Evolutionary conservation across 495 filamentous ascomycete genomes (phyloP), one percentile per base, ranked within the genome.

Genomic region (Xylona heveae): DNA sequence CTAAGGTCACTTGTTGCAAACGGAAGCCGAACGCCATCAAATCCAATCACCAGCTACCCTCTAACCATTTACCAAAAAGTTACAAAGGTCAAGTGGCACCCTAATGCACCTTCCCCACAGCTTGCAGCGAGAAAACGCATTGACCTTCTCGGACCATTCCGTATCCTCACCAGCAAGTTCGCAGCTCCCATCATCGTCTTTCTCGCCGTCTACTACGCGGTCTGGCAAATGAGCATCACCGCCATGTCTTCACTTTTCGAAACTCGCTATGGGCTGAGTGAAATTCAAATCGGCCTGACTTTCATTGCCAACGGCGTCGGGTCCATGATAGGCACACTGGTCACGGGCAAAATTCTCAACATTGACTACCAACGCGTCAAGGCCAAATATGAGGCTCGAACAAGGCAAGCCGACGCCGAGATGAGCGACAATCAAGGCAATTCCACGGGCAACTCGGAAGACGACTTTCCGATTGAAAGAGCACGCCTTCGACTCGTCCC

Each of bases 181-280:
- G 52, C 56, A 16, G 38, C 51, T 0, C 57, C 57, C 3, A 55
- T 63, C n/a, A 57, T 65, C 20, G 6, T 61, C 10, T 69, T 61
- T 33, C 44, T 62, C 15, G 53, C 57, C 1, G 39, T 65, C 0
- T 61, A 63, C 42, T 66, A 66, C 38, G 52, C 62, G 9, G 53
- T 60, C 20, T 67, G 63, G 63, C 61, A 66, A 34, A 66, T 67
- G 59, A 61, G 50, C 37, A 64, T 65, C 33, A 61, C 63, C 0
- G 54, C 56, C 21, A 60, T 65, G 54, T 62, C 62, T 0, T 52
- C 59, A 7, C 49, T 68, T 6, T 66, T 61, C 43, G 43, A 50
- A 19, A 42, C 36, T 1, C 29, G 40, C 3, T 68, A 68, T 38
- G 47, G 46, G 5, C 43, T 61, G 1, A 41, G 33, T 15, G 58